Percentiles rank a stretch among this genome's conserved stretches.
Conservation (phyloP, 805 yeast genomes). For the Candida dajiaensis region DNA sequence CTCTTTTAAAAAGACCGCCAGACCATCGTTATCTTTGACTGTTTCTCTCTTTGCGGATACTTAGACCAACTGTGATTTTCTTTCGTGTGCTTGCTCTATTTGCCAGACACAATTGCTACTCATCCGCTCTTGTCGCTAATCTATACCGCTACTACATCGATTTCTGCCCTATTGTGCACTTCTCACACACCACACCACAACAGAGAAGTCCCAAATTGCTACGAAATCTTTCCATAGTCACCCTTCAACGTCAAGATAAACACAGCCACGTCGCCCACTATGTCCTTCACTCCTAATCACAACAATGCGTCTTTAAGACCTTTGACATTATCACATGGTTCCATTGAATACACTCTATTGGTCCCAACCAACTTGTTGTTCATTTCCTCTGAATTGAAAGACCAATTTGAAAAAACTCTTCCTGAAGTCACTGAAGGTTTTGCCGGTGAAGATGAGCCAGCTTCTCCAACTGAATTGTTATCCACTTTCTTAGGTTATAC, state of each 20-base stretch:
- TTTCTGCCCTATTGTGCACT: neutral
- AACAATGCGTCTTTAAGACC: constrained; percentile 57
- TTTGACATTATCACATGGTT: constrained; percentile 75
- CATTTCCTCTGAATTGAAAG: constrained; percentile 80
- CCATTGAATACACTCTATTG: constrained; percentile 80
- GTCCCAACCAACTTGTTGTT: constrained; percentile 80
- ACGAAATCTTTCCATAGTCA: neutral
- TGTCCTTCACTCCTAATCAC: constrained; percentile 25
- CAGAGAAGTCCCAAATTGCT: neutral
- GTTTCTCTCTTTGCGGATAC: neutral
- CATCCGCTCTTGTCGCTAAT: neutral
- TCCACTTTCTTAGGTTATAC: constrained; percentile 78
- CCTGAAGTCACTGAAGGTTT: constrained; percentile 79
- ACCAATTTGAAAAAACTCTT: constrained; percentile 70
- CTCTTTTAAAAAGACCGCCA: neutral
- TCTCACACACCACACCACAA: constrained; percentile 4
- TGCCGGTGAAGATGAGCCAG: constrained; percentile 83
- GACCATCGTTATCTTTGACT: neutral
- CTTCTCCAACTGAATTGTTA: constrained; percentile 78
- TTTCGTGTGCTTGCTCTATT: neutral
- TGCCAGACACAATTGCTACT: neutral
- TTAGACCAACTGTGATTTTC: neutral
- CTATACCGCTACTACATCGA: neutral
- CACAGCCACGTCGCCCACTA: constrained; percentile 1
- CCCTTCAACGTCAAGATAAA: neutral